These are phyloP conservation scores for Thelephora ganbajun DNA, from an alignment of 768 basidiomycete genomes.

Conservation along the genomic window DNA sequence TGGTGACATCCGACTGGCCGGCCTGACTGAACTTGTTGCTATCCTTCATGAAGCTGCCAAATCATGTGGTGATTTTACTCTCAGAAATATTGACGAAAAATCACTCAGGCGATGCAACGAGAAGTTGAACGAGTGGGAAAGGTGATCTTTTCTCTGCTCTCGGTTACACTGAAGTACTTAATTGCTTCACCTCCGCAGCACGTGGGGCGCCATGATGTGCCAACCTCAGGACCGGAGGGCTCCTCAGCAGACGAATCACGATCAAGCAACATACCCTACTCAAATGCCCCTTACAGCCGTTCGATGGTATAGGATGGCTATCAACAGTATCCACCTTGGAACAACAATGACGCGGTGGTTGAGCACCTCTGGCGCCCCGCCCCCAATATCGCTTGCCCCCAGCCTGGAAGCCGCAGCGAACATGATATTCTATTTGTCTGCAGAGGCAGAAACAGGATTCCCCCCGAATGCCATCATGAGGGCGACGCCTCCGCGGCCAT, in stretches of 20 bases:
- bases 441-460: background rate
- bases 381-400: background rate
- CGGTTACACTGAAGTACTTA: background rate
- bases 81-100: background rate
- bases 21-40: slow-evolving; percentile 3
- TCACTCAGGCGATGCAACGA: background rate
- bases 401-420: slow-evolving; percentile 3
- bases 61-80: slow-evolving; percentile 4
- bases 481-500: background rate
- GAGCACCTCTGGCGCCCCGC: background rate
- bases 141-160: background rate
- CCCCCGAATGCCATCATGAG: background rate
- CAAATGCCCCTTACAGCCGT: slow-evolving; percentile 5
- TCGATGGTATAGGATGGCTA: slow-evolving; percentile 1
- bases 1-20: slow-evolving; percentile 3
- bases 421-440: slow-evolving; percentile 4
- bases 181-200: background rate
- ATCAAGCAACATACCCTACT: background rate
- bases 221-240: background rate
- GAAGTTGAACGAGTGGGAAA: background rate
- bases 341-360: slow-evolving; percentile 1
- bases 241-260: slow-evolving; percentile 1
- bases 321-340: slow-evolving; percentile 4
- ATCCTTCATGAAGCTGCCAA: slow-evolving; percentile 2
- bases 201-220: background rate